Conservation (phyloP, 306 rosid genomes). For the Cyamopsis tetragonoloba region DNA sequence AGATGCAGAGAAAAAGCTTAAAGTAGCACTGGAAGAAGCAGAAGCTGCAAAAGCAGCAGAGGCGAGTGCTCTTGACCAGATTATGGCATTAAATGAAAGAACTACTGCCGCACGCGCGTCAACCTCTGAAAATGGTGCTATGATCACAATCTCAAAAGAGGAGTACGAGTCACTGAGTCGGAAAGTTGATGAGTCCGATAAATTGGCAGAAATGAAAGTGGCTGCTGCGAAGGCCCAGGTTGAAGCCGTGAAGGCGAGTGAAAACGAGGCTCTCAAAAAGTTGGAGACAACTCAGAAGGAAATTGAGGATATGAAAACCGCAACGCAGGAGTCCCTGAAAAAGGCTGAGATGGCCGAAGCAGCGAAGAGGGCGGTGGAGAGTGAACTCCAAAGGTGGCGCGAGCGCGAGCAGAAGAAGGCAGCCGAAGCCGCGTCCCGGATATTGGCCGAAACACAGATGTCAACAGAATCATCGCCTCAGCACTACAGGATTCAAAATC, state of each 20-base stretch:
- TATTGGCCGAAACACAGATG: constrained; percentile 63
- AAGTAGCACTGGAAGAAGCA: constrained; percentile 69
- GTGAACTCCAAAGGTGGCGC: constrained; percentile 84
- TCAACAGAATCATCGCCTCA: constrained; percentile 63
- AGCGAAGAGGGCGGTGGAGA: constrained; percentile 90
- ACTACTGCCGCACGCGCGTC: constrained; percentile 86
- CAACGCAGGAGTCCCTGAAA: constrained; percentile 68
- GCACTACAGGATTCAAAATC: constrained; percentile 59
- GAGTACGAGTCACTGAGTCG: constrained; percentile 77
- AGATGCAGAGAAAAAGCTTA: constrained; percentile 72
- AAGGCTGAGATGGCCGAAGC: constrained; percentile 95
- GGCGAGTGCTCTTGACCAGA: constrained; percentile 72
- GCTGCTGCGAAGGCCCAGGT: constrained; percentile 97
- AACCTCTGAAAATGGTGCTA: constrained; percentile 74
- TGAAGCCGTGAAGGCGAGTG: constrained; percentile 98
- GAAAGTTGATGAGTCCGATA: constrained; percentile 86
- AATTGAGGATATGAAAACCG: constrained; percentile 66
- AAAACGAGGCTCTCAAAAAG: constrained; percentile 67
- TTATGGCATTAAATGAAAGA: constrained; percentile 63
- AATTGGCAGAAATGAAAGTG: constrained; percentile 84
- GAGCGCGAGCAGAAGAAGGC: constrained; percentile 94
- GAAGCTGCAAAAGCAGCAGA: constrained; percentile 84
- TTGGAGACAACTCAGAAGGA: constrained; percentile 76
- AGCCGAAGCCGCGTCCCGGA: constrained; percentile 79
- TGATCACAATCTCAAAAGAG: constrained; percentile 73